phyloP scores from a whole-genome alignment of 495 filamentous ascomycete species.

The Physcia stellaris region DNA sequence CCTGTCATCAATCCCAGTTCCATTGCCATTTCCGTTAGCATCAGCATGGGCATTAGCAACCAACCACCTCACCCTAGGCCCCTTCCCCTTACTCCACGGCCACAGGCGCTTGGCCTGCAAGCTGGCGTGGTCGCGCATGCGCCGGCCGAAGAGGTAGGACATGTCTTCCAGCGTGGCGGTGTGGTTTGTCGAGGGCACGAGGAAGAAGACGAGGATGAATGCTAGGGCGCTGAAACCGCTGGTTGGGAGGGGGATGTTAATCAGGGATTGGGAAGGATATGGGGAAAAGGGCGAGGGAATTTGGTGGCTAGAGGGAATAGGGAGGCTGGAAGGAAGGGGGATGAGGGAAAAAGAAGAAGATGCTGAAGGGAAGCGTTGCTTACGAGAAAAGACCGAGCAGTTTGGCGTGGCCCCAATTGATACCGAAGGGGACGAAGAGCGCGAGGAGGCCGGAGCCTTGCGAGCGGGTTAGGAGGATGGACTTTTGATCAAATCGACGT shows the following conservation, averaged over 20 bases:
- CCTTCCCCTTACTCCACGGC: background rate
- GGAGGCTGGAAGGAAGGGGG: background rate
- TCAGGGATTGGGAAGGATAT: background rate
- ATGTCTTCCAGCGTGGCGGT: slow-evolving; percentile 6
- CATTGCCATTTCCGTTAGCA: background rate
- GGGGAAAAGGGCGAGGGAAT: background rate
- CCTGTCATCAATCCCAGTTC: background rate
- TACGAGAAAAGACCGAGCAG: slow-evolving; percentile 3
- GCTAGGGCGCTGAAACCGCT: background rate
- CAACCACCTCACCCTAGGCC: background rate
- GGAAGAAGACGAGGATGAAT: slow-evolving; percentile 3
- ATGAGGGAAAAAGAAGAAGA: background rate
- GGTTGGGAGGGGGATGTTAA: no score
- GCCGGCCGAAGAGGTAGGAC: slow-evolving; percentile 7
- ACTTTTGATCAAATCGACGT: background rate
- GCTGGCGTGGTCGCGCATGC: background rate
- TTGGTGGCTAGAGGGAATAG: no score
- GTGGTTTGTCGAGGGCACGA: slow-evolving; percentile 6
- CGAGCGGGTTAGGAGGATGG: background rate
- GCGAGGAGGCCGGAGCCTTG: background rate
- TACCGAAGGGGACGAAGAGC: slow-evolving; percentile 1
- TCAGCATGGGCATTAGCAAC: background rate
- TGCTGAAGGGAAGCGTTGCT: background rate
- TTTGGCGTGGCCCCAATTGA: slow-evolving; percentile 1
- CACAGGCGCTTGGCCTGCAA: background rate